Base-by-base conservation (phyloP, 768 basidiomycete species). In the Chiua virens region DNA sequence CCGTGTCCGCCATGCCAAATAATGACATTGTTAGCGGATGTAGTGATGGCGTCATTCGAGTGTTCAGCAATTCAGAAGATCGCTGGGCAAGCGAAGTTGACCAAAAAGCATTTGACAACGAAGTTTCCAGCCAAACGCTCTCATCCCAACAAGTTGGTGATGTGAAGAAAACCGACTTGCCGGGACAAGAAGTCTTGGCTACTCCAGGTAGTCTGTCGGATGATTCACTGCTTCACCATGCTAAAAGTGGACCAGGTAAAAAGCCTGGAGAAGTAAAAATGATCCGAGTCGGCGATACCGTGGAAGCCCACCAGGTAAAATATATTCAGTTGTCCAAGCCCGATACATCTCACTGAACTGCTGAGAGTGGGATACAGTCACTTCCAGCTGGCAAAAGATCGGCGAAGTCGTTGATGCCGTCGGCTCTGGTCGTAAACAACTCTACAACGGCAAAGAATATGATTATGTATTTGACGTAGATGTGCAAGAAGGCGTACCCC, bases 401-500 rank as follows among this genome's bases (percentile, higher is more conserved):
- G 97, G 97, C 21, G 89, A 95, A 59, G 95, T 98, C 6, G 93
- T 95, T 5, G 97, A 97, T 63, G 95, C 94, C 18, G 89, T 96
- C 45, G 90, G 94, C 21, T 83, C 86, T 32, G 83, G 83, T n/a
- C 79, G 92, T 50, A 95, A 91, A 70, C 91, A 95, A 69, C 78
- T 97, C n/a, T 87, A 89, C 63, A 71, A 93, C 59, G 97, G 97
- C 17, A 86, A 87, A 64, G 96, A 98, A 71, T 99, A 95, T 64
- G 97, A 99, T 71, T 97, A 97, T 62, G 96, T 99, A n/a, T 98
- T 98, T 62, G 95, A 97, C 63, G 95, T 99, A 32, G 97, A 98
- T 62, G 87, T 98, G 23, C 80, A 92, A 62, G 96, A 97, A 53
- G 95, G 94, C 3, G 84, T 82, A 15, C 95, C 96, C 11, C 86